Percentiles rank a stretch among this genome's conserved stretches.
Evolutionary conservation across 2,329 filamentous ascomycete species (phyloP).

Genomic region (Penicillium sp.): DNA sequence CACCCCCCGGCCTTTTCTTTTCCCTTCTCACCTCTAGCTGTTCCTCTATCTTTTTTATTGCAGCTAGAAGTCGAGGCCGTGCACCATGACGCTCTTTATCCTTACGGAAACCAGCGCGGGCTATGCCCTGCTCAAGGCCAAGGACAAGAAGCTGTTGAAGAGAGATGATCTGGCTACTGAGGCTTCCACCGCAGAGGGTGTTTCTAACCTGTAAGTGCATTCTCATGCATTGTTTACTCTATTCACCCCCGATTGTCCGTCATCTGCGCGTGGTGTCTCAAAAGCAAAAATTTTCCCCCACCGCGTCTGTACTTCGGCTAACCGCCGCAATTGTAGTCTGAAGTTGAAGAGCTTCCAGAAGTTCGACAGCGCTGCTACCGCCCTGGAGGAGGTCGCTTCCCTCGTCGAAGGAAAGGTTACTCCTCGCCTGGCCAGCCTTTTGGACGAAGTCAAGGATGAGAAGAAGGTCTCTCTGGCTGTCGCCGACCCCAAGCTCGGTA

Average conservation of each 20-base stretch:
- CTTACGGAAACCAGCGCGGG: constrained; percentile 90
- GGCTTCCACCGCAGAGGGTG: constrained; percentile 69
- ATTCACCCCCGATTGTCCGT: too few species aligned
- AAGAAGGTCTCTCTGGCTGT: constrained; percentile 94
- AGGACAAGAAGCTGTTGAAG: constrained; percentile 96
- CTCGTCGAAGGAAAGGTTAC: constrained; percentile 92
- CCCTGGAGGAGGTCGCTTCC: constrained; percentile 79
- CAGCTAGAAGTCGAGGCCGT: constrained; percentile 26
- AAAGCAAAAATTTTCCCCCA: too few species aligned
- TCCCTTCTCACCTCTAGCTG: constrained; percentile 11
- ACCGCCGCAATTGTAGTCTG: constrained; percentile 47
- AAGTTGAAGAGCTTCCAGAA: constrained; percentile 97
- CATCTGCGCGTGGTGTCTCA: too few species aligned
- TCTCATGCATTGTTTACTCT: too few species aligned
- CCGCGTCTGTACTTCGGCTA: too few species aligned
- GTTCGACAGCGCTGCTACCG: constrained; percentile 85
- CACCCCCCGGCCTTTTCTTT: too few species aligned
- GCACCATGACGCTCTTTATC: constrained; percentile 78
- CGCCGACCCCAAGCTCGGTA: constrained; percentile 78
- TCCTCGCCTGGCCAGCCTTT: constrained; percentile 68
- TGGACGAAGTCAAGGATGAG: constrained; percentile 89
- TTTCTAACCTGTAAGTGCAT: constrained; percentile 76
- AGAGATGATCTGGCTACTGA: constrained; percentile 69
- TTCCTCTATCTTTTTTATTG: constrained; percentile 16
- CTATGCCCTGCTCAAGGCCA: constrained; percentile 95